Conservation (phyloP, 768 basidiomycete genomes). For the Lactarius pseudohatsudake region DNA sequence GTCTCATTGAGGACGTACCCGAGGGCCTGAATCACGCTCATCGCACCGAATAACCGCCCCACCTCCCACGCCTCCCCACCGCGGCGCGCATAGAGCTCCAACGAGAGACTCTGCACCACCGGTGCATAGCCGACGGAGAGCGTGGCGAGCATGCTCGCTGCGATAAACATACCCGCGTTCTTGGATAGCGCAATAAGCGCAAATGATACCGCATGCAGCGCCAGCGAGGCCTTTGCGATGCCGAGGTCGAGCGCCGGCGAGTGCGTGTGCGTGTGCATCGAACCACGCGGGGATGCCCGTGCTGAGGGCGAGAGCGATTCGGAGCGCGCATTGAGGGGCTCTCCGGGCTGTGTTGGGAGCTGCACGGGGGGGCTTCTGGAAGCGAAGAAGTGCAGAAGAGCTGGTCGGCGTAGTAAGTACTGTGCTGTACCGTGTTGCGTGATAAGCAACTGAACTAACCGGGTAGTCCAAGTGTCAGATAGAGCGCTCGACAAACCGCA, state of each 20-base stretch:
- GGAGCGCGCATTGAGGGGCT: conserved; percentile 30
- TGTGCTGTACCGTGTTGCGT: background rate
- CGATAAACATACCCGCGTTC: conserved; percentile 50
- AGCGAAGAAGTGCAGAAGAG: conserved; percentile 54
- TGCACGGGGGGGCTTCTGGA: conserved; percentile 38
- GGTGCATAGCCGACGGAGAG: conserved; percentile 65
- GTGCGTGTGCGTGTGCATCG: conserved; percentile 30
- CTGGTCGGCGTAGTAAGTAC: conserved; percentile 36
- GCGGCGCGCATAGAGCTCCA: conserved; percentile 59
- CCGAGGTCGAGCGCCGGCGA: conserved; percentile 63
- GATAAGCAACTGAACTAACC: background rate
- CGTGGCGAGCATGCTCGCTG: conserved; percentile 49
- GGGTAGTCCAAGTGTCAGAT: conserved; percentile 16
- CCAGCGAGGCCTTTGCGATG: conserved; percentile 60
- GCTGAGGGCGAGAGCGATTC: conserved; percentile 7
- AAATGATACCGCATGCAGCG: conserved; percentile 34
- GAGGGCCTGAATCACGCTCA: conserved; percentile 72
- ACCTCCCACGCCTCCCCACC: conserved; percentile 52
- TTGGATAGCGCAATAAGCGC: conserved; percentile 51
- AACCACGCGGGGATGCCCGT: conserved; percentile 3
- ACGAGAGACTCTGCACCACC: conserved; percentile 66
- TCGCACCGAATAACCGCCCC: conserved; percentile 76
- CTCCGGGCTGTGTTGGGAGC: conserved; percentile 32
- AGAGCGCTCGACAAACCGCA: conserved; percentile 14
- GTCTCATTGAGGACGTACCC: conserved; percentile 41